These are phyloP conservation scores for Clonostachys rhizophaga DNA, from an alignment of 2,329 filamentous ascomycete genomes.

Conservation along the genomic window DNA sequence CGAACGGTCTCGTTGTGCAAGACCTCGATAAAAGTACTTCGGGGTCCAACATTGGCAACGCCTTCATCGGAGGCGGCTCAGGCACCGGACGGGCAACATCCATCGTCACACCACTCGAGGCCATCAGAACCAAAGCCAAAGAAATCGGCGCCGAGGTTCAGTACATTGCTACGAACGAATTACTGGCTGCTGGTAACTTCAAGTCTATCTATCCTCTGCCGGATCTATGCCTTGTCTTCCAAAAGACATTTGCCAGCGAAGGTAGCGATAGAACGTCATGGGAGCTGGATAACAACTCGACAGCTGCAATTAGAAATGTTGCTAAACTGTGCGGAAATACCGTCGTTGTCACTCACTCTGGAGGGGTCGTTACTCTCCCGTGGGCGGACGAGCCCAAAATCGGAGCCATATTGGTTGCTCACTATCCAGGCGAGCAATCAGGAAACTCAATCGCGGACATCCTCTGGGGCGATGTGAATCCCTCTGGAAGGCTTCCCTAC, in stretches of 20 bases:
- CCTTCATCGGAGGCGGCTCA: conserved; percentile 52
- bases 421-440: conserved; percentile 73
- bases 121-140: conserved; percentile 37
- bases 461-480: conserved; percentile 67
- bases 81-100: conserved; percentile 45
- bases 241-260: conserved; percentile 52
- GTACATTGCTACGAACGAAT: conserved; percentile 23
- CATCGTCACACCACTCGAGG: conserved; percentile 47
- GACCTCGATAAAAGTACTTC: background rate
- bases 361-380: conserved; percentile 34
- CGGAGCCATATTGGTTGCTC: conserved; percentile 68
- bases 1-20: background rate
- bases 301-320: conserved; percentile 5
- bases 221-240: conserved; percentile 62
- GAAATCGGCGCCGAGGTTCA: conserved; percentile 32
- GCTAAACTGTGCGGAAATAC: conserved; percentile 8
- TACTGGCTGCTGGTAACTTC: conserved; percentile 30
- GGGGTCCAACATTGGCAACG: conserved; percentile 14
- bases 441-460: conserved; percentile 71
- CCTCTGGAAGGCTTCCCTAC: conserved; percentile 58
- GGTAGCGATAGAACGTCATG: background rate
- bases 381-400: conserved; percentile 55
- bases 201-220: conserved; percentile 31
- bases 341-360: conserved; percentile 2
- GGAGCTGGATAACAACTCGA: background rate